Evolutionary conservation across 176 grass and related monocot genomes (phyloP).

Genomic region (Carex littledalei): DNA sequence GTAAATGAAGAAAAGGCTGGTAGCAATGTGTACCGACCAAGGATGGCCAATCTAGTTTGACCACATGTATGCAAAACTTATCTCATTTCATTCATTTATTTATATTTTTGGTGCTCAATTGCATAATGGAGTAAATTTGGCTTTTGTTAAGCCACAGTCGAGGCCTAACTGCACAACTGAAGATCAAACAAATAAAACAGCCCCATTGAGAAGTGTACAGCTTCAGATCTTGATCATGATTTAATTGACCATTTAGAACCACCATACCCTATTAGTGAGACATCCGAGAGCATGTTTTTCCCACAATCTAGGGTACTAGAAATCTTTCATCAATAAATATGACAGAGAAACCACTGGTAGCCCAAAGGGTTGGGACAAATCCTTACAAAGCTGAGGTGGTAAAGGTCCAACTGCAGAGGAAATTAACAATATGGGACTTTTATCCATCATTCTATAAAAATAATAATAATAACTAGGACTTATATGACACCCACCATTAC

Average conservation of each 20-base stretch:
- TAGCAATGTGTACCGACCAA: background rate
- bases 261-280: background rate
- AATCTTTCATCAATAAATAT: background rate
- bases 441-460: background rate
- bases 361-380: background rate
- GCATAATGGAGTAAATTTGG: background rate
- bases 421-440: background rate
- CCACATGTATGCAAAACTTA: background rate
- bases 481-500: constrained; percentile 61
- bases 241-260: background rate
- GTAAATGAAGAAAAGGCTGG: background rate
- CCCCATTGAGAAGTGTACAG: background rate
- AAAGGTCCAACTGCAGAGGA: background rate
- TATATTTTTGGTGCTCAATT: background rate
- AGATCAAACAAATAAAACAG: background rate
- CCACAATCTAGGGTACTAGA: background rate
- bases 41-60: background rate
- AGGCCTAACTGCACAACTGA: background rate
- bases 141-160: background rate
- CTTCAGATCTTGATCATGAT: background rate
- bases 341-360: background rate
- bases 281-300: background rate
- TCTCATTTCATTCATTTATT: background rate
- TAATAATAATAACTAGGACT: background rate
- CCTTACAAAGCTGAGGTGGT: background rate